Evolutionary conservation across 2,329 filamentous ascomycete species (phyloP).

Genomic region (Malbranchea zuffiana): DNA sequence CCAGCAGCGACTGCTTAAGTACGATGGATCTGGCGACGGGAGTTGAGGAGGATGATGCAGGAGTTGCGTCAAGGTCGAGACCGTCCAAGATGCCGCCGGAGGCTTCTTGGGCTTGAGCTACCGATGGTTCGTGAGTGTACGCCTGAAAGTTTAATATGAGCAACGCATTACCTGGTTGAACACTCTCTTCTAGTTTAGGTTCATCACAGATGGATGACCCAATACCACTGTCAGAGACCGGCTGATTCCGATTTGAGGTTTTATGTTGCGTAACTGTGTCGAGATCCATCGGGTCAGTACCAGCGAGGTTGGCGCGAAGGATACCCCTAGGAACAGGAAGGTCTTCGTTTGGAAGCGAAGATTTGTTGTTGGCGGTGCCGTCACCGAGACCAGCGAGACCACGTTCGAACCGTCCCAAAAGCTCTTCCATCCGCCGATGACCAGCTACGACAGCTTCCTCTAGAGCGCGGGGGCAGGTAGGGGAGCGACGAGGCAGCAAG

Average conservation of each 20-base stretch:
- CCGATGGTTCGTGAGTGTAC: too few species aligned
- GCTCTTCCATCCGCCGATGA: conserved; percentile 56
- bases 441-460: conserved; percentile 63
- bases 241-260: conserved; percentile 48
- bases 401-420: conserved; percentile 55
- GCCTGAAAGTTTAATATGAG: conserved; percentile 25
- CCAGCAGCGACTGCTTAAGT: conserved; percentile 34
- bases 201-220: conserved; percentile 64
- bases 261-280: conserved; percentile 23
- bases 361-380: conserved; percentile 28
- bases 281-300: conserved; percentile 27
- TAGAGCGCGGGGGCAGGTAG: conserved; percentile 45
- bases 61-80: too few species aligned
- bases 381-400: conserved; percentile 40
- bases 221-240: conserved; percentile 77
- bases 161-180: conserved; percentile 32
- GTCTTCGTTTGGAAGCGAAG: conserved; percentile 45
- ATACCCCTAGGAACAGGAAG: conserved; percentile 51
- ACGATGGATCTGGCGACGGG: conserved; percentile 53
- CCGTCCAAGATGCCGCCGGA: too few species aligned
- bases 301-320: conserved; percentile 46
- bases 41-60: conserved; percentile 22
- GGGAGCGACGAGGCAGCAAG: conserved; percentile 52
- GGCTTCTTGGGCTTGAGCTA: too few species aligned
- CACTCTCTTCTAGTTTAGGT: conserved; percentile 37